Base-by-base conservation (phyloP, 192 early-diverging fungal genomes). In the Podila epicladia region DNA sequence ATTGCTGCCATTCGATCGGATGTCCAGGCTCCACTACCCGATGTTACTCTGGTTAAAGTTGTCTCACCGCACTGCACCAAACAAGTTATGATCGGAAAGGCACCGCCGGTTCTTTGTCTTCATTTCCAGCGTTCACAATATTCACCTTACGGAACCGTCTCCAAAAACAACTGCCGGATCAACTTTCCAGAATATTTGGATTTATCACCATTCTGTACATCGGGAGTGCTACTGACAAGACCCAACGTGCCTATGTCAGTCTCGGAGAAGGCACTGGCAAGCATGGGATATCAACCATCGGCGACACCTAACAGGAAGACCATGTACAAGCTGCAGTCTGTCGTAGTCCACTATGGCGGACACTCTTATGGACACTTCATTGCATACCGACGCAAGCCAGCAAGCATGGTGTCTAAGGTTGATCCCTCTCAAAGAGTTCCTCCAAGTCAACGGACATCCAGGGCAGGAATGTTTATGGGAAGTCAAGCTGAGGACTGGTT, bases 81-180 rank as follows among this genome's bases (percentile, higher is more conserved):
- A 71, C 95, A 95, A 74, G 87, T 93, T 49, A 91, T 92, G 75
- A 84, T 98, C 82, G 96, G 93, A 48, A 88, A 88, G 59, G 87
- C 93, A 7, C 96, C 96, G 13, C 84, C 75, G 26, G 89, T 92
- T 41, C 88, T 98, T 24, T 94, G 92, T 64, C 87, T 98, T 3
- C 95, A 97, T 59, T 90, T 98, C 67, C 90, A 93, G 64, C 93
- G 96, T 5, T 95, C 94, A 5, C 87, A 93, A 8, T 93, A 91
- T 60, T 85, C 88, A 20, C 86, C 92, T 9, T 91, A 89, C 26
- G 94, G 95, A 28, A 89, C 91, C 22, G 82, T 87, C 0, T 86
- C 91, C 50, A 98, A 97, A 83, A 97, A 96, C 70, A 89, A 90
- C 64, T 92, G 93, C 75, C 92, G 92, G 28, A 87, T 98, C 50